Base-by-base conservation (phyloP, 768 basidiomycete genomes). In the Paxillus involutus region DNA sequence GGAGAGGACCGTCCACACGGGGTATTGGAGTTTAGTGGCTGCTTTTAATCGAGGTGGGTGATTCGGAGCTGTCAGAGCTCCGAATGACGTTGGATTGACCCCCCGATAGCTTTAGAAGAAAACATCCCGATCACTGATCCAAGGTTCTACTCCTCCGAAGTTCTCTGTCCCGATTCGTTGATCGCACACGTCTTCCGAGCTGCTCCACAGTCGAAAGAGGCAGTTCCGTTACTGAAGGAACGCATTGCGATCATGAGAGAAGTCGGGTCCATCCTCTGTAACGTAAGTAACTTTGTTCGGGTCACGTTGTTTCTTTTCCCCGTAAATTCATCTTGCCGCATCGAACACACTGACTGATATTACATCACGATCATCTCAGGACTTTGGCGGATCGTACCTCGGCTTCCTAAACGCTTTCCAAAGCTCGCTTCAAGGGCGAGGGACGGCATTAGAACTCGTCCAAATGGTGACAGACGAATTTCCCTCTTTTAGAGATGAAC, bases 11-110 rank as follows among this genome's bases (percentile, higher is more conserved):
- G 73, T 86, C 21, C 85, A 83, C 68, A 92, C 89, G 0, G 93
- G 93, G 0, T 96, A 96, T 63, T 92, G 91, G 89, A 88, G 87
- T 57, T 74, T 95, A 6, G 83, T 93, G 9, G 91, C 94, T 32
- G 83, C 90, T 2, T 65, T 94, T n/a, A 83, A 94, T 65, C 75
- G 86, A 78, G 92, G 91, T 90, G 58, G 39, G 73, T 58, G 26
- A 3, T 36, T 32, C 21, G 24, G 16, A 30, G 17, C 32, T 17
- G 1, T 2, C 10, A 26, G 8, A 6, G 5, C 26, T 26, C 29
- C 46, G 54, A 36, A 19, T 51, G 54, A 52, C 16, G 26, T 19
- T 49, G 13, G 32, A 37, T 33, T 16, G 44, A 43, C 21, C 21
- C 21, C 36, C 21, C 36, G 10, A 21, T 56, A 94, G 92, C 91